Evolutionary conservation across 176 grass and related monocot genomes (phyloP), one percentile per base, ranked within the genome.

Genomic region (Leersia perrieri): DNA sequence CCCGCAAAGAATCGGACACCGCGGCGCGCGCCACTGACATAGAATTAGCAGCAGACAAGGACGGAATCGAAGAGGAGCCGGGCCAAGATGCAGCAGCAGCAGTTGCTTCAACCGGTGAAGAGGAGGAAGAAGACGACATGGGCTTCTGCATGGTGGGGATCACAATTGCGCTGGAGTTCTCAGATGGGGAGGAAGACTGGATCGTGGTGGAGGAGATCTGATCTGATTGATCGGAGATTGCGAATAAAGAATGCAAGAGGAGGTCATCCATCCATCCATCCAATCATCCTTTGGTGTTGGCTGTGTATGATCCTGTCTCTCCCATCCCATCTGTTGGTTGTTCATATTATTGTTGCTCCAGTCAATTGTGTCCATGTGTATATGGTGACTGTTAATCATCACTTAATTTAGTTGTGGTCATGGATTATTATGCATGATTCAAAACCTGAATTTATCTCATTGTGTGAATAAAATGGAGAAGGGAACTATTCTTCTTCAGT

Each of bases 121-220:
- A 60, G 11, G 80, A 7, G 18, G 33, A 79, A 16, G 89, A 73
- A 5, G 85, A 80, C 16, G 87, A 89, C 60, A 83, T 88, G 83
- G 95, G 86, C 9, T 98, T 94, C 90, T 91, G 55, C 84, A 85
- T 93, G 38, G 92, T 95, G 42, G 90, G 88, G 27, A 65, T 91
- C 79, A 70, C 78, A 7, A 84, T 90, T 79, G 77, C 87, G 1
- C 26, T 85, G 32, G 95, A 93, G 63, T 98, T 73, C 72, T 92
- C 88, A 10, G 90, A 91, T 57, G 90, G 74, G 14, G 95, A 98
- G 64, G 95, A 94, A 82, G 95, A 91, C 88, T 98, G 95, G 95
- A 87, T 98, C 82, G 84, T 98, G 74, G 92, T 97, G 85, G 85
- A 88, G 28, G 94, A 94, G 89, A 97, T 55, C 18, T 1, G 12